Percentiles rank a stretch among this genome's conserved stretches.
Conservation (phyloP, 2,329 filamentous ascomycete species). For the Thelonectria discophora region DNA sequence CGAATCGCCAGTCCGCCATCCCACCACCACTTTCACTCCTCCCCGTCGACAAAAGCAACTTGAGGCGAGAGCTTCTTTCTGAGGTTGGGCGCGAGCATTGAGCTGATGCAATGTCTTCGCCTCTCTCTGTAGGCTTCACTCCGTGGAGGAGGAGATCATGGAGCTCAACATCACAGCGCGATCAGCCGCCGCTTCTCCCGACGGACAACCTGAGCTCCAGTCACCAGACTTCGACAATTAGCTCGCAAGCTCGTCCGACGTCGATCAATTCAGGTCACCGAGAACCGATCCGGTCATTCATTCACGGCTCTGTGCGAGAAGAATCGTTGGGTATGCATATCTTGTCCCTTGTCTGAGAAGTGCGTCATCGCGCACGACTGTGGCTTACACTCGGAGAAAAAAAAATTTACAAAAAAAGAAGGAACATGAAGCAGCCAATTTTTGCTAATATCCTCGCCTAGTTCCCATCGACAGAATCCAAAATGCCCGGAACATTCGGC, state of each 20-base stretch:
- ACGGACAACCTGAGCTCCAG: conserved; percentile 43
- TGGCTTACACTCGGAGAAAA: conserved; percentile 4
- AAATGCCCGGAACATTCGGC: conserved; percentile 80
- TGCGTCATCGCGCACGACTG: conserved; percentile 16
- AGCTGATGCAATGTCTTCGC: conserved; percentile 54
- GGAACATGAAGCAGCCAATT: not conserved
- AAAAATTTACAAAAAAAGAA: not conserved
- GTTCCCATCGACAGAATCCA: conserved; percentile 72
- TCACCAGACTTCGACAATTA: conserved; percentile 32
- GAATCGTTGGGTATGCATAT: conserved; percentile 59
- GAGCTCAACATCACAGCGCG: conserved; percentile 49
- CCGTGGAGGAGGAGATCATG: conserved; percentile 57
- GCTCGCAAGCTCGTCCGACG: conserved; percentile 49
- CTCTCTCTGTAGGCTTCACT: conserved; percentile 53
- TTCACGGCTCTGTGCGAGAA: conserved; percentile 71
- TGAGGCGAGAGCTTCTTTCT: conserved; percentile 27
- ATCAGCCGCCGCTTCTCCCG: conserved; percentile 36
- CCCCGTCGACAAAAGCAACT: not conserved
- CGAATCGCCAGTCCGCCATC: conserved; percentile 18
- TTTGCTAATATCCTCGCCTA: conserved; percentile 36
- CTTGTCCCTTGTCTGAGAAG: not conserved
- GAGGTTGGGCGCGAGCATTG: conserved; percentile 24
- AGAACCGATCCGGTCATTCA: conserved; percentile 76
- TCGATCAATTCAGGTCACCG: conserved; percentile 57
- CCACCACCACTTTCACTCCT: not conserved